A percentile compares a stretch with the other conserved stretches of the same genome.
These are phyloP conservation scores for Vitis rupestris DNA, from an alignment of 164 flowering plant genomes.

Conservation along the genomic window DNA sequence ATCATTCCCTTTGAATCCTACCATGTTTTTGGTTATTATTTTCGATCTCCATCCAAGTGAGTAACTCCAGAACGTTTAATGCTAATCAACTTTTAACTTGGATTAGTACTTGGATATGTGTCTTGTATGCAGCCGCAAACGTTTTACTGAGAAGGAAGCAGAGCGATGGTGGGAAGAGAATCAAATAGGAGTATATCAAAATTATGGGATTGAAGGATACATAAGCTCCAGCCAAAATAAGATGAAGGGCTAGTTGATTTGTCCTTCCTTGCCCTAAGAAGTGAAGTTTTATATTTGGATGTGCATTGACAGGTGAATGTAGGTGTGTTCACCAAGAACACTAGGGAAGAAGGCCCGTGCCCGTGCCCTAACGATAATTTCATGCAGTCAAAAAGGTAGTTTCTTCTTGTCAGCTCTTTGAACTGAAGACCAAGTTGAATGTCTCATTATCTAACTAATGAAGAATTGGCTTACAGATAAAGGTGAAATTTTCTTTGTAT, in stretches of 20 bases:
- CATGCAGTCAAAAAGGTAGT: not conserved
- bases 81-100: not conserved
- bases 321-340: too few relatives aligned
- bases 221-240: slow-evolving; percentile 19
- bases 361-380: too few relatives aligned
- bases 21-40: not conserved
- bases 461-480: too few relatives aligned
- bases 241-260: slow-evolving; percentile 4
- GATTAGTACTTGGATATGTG: slow-evolving; percentile 4
- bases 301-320: too few relatives aligned
- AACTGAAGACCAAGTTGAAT: not conserved
- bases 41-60: not conserved
- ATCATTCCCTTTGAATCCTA: not conserved
- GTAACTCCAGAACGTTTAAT: not conserved
- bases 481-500: too few relatives aligned
- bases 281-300: not conserved
- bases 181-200: slow-evolving; percentile 43
- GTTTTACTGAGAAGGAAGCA: slow-evolving; percentile 58
- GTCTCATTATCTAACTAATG: not conserved
- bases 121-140: slow-evolving; percentile 47
- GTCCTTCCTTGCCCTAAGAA: not conserved
- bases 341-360: too few relatives aligned
- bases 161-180: slow-evolving; percentile 72
- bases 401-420: slow-evolving; percentile 1
- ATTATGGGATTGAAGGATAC: slow-evolving; percentile 41